Base-by-base conservation (phyloP, 768 basidiomycete species). In the Mycena polygramma region DNA sequence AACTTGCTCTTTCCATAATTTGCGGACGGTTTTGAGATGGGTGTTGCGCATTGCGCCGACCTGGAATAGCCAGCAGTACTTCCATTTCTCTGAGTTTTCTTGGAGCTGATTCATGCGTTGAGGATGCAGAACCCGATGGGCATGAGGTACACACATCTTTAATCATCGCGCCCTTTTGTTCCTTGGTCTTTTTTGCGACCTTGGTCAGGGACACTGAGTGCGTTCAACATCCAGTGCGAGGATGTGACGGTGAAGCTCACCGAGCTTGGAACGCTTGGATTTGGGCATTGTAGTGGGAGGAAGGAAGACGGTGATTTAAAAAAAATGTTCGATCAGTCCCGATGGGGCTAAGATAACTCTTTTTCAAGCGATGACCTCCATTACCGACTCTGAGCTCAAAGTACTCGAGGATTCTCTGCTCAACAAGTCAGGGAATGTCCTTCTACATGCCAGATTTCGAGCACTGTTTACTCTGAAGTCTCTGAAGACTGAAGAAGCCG, bases 11-110 rank as follows among this genome's bases (percentile, higher is more conserved):
- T 95, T 94, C 98, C 98, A 99, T 72, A 94, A 84, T 69, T 91
- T 91, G 73, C 98, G 88, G 55, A 99, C 94, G 60, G 95, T 96
- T 86, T 99, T 97, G 46, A 99, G 83, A 81, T 95, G 93, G 35
- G 96, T 84, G 83, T 97, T 99, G 69, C 98, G 87, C 96, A 98
- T 97, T 74, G 96, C 90, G 19, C 96, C 97, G 7, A 98, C 95
- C 75, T 93, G 91, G 78, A 99, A 98, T 46, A 98, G 79, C 95
- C 96, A 99, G 83, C 95, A 93, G 81, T 98, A 97, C 77, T 89
- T 89, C 92, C 94, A 98, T 83, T 95, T 94, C 74, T 97, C 95
- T 24, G 91, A 84, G 78, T 91, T 90, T 77, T 87, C 87, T 85
- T 95, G 93, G 63, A 99, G 84, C 95, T 96, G 76, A 64, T 22